Evolutionary conservation across 345 rosid genomes (phyloP).

Genomic region (Camelina sativa): DNA sequence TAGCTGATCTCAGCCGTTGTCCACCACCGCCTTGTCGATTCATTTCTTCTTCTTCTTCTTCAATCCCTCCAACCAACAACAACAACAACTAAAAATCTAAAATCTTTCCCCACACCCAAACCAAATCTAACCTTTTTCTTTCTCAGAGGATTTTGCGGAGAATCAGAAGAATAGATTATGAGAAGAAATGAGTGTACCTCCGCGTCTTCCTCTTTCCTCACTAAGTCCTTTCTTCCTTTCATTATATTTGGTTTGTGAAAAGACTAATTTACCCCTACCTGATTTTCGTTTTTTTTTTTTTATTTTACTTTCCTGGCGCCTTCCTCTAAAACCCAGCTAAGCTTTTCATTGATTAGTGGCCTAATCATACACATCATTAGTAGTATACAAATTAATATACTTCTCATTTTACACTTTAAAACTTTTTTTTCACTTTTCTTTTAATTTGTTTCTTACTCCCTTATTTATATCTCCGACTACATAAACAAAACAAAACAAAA

Average conservation of each 20-base stretch:
- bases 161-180: slow-evolving; percentile 5
- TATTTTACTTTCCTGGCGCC: not conserved
- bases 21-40: slow-evolving; percentile 53
- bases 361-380: not conserved
- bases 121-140: not conserved
- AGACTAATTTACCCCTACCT: slow-evolving; percentile 2
- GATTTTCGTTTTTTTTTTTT: not conserved
- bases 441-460: no score
- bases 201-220: slow-evolving; percentile 54
- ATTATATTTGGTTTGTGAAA: not conserved
- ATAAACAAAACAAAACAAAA: no score
- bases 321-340: not conserved
- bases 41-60: slow-evolving; percentile 41
- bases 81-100: not conserved
- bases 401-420: no score
- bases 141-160: not conserved
- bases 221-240: slow-evolving; percentile 12
- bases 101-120: not conserved
- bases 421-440: no score
- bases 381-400: not conserved
- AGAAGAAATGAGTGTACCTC: slow-evolving; percentile 28
- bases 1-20: slow-evolving; percentile 72
- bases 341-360: not conserved
- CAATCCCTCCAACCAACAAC: not conserved
- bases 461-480: no score